Evolutionary conservation across 345 rosid species (phyloP).

Genomic region (Isatis tinctoria): DNA sequence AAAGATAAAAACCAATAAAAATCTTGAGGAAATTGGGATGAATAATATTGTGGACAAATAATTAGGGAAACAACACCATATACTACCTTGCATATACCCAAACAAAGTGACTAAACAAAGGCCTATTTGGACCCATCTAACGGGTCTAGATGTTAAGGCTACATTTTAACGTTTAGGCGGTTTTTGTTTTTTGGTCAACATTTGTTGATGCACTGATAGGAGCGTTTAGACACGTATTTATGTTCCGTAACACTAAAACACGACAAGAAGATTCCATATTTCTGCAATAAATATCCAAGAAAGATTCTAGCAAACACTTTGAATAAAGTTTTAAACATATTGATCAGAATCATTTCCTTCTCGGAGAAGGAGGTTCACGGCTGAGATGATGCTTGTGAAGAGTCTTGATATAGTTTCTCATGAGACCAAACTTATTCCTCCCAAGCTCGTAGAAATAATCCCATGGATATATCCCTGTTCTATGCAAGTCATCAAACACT

Average conservation of each 20-base stretch:
- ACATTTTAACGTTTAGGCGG: too few relatives aligned
- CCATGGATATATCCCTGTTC: conserved; percentile 94
- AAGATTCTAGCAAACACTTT: not conserved
- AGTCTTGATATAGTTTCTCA: conserved; percentile 72
- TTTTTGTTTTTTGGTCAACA: too few relatives aligned
- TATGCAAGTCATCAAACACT: conserved; percentile 88
- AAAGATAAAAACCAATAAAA: too few relatives aligned
- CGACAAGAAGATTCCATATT: not conserved
- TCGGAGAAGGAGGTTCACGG: conserved; percentile 61
- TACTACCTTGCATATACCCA: too few relatives aligned
- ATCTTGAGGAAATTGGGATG: too few relatives aligned
- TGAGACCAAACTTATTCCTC: conserved; percentile 68
- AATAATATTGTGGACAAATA: too few relatives aligned
- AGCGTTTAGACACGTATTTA: too few relatives aligned
- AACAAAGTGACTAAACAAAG: too few relatives aligned
- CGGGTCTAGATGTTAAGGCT: too few relatives aligned
- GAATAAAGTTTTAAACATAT: not conserved
- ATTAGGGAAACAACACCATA: too few relatives aligned
- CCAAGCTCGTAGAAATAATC: conserved; percentile 82
- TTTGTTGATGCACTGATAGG: too few relatives aligned
- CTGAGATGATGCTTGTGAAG: conserved; percentile 79
- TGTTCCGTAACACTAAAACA: not conserved
- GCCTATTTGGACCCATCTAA: too few relatives aligned
- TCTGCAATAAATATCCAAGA: not conserved
- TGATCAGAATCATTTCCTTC: conserved; percentile 35